Evolutionary conservation across 192 early-diverging fungal genomes (phyloP), one percentile per base, ranked within the genome.

Genomic region (Coemansia sp.): DNA sequence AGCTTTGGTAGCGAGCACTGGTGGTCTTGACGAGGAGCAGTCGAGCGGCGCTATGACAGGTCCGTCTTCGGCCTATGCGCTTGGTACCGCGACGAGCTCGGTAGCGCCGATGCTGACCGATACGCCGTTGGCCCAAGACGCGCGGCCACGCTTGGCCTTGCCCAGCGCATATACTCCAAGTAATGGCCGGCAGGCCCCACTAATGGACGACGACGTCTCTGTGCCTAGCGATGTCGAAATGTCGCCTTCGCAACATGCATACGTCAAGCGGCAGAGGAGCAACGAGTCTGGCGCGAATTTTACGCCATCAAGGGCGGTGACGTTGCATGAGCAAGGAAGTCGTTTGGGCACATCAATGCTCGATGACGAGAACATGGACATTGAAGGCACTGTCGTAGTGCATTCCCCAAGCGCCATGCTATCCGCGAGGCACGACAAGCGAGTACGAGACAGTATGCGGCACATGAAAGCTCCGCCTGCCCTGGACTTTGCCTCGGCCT

Each of bases 391-490:
- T 4, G 65, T 46, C 1, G 21, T 68, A 2, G 27, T 58, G 14
- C 56, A 57, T 5, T 77, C 74, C 7, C 74, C 74, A 0, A 77
- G 64, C 29, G 74, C 65, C 11, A 24, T 77, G 48, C 43, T 77
- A 8, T 77, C 74, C 0, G 74, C 74, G 4, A 67, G 53, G 11
- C 68, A 68, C 27, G 68, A 77, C 46, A 52, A 53, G 53, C 60
- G 68, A 14, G 34, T 71, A 9, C 43, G 35, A 14, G 40, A 43
- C 5, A 54, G 46, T 41, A 33, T 65, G 10, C 53, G 50, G 24
- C 36, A 35, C 44, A 24, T 36, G 3, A 54, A 61, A 9, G 54
- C 55, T 19, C 63, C 73, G 21, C 73, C 67, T 38, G 56, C 56
- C 6, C 39, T 62, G 34, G 44, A 39, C 22, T 63, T 62, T 40